Conservation (phyloP, 768 basidiomycete species). For the Inosperma sp. region DNA sequence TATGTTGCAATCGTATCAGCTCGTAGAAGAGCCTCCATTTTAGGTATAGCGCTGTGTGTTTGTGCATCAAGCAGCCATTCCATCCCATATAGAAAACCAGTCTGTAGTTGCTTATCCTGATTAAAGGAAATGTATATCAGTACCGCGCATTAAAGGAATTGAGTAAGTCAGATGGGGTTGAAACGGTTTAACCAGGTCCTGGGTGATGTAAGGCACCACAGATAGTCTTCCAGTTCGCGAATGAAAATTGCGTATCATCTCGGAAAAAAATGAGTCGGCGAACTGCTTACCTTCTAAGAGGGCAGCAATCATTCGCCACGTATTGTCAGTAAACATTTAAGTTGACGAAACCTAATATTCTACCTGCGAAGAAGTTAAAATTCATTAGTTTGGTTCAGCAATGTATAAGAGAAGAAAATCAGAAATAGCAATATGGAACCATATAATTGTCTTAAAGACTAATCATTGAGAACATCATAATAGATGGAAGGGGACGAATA, state of each 20-base stretch:
- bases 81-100: slow-evolving; percentile 78
- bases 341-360: background rate
- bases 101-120: slow-evolving; percentile 67
- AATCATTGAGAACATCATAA: slow-evolving; percentile 62
- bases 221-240: slow-evolving; percentile 62
- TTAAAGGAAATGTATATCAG: background rate
- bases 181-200: slow-evolving; percentile 57
- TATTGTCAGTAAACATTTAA: slow-evolving; percentile 16
- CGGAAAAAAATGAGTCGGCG: slow-evolving; percentile 8
- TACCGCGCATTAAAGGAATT: background rate
- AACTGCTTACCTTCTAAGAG: slow-evolving; percentile 38
- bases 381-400: slow-evolving; percentile 11
- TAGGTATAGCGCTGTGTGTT: slow-evolving; percentile 18
- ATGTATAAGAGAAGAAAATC: slow-evolving; percentile 13
- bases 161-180: slow-evolving; percentile 64
- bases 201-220: slow-evolving; percentile 61
- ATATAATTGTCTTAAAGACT: slow-evolving; percentile 85
- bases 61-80: slow-evolving; percentile 68
- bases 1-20: background rate
- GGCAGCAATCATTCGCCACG: background rate
- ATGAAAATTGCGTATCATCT: slow-evolving; percentile 62
- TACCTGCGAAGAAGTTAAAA: slow-evolving; percentile 19
- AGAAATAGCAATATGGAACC: slow-evolving; percentile 52
- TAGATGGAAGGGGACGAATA: slow-evolving; percentile 7
- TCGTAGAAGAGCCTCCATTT: background rate